Percentiles rank a stretch among this genome's conserved stretches.
phyloP scores from a whole-genome alignment of 495 filamentous ascomycete genomes.

The Platismatia glauca region DNA sequence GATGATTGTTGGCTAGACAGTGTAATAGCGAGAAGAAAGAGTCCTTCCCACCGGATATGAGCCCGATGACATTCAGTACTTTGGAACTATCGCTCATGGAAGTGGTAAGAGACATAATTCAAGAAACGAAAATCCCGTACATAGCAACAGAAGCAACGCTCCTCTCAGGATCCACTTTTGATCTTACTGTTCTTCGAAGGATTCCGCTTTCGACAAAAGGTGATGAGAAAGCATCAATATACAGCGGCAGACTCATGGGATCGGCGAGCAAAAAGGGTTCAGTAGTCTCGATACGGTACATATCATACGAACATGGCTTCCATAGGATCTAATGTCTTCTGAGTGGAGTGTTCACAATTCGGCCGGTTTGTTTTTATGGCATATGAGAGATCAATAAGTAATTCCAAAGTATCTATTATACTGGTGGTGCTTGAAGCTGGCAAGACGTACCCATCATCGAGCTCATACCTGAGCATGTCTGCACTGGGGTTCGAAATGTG shows the following conservation, averaged over 20 bases:
- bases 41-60: slow-evolving; percentile 96
- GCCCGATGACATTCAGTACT: slow-evolving; percentile 70
- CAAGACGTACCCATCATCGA: background rate
- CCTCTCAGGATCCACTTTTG: background rate
- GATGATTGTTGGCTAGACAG: slow-evolving; percentile 76
- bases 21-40: slow-evolving; percentile 90
- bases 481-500: background rate
- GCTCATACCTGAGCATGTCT: background rate
- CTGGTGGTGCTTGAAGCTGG: background rate
- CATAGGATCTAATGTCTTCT: background rate
- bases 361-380: background rate
- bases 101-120: background rate
- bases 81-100: slow-evolving; percentile 13
- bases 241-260: too few relatives aligned
- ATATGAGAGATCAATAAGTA: background rate
- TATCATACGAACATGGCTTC: background rate
- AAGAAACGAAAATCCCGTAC: background rate
- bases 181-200: background rate
- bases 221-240: background rate
- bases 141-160: background rate
- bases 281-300: too few relatives aligned
- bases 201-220: background rate
- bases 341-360: background rate
- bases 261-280: background rate
- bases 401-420: background rate